Percentiles rank a stretch among this genome's conserved stretches.
These are phyloP conservation scores for Novymonas esmeraldas DNA, from an alignment of 208 protist species.

Conservation along the genomic window DNA sequence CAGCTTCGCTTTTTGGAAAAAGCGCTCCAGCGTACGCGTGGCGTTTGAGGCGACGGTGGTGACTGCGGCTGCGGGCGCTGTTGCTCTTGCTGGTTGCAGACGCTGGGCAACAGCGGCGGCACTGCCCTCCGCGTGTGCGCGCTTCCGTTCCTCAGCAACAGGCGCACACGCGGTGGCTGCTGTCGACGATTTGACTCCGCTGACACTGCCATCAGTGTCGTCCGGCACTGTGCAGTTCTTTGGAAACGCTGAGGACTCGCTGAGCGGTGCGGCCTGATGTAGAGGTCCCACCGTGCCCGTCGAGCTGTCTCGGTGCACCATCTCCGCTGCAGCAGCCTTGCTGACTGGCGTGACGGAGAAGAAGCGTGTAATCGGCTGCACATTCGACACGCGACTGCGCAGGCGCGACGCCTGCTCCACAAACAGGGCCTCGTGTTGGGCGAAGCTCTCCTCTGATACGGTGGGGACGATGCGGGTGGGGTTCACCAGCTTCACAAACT, in stretches of 20 bases:
- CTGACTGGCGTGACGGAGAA: conserved; percentile 15
- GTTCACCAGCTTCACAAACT: conserved; percentile 81
- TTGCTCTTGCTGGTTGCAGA: too few relatives aligned
- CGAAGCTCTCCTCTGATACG: conserved; percentile 73
- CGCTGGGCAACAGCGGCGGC: neutral
- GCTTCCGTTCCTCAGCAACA: neutral
- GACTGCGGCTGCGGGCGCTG: neutral
- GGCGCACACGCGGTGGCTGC: neutral
- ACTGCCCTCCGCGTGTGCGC: neutral
- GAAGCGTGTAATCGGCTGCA: conserved; percentile 72
- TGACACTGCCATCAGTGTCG: neutral
- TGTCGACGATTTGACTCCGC: neutral
- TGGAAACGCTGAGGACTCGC: neutral
- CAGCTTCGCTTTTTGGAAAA: neutral
- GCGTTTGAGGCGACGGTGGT: neutral
- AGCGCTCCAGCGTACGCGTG: neutral
- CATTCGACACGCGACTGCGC: conserved; percentile 42
- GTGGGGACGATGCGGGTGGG: conserved; percentile 70
- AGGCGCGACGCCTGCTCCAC: conserved; percentile 67
- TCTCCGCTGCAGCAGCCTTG: neutral
- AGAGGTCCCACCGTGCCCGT: too few relatives aligned
- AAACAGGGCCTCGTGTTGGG: conserved; percentile 71
- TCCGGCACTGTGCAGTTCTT: too few relatives aligned
- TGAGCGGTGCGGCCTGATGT: neutral
- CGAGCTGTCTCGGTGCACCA: too few relatives aligned